A percentile compares a stretch with the other conserved stretches of the same genome.
These are phyloP conservation scores for Thymus quinquecostatus DNA, from an alignment of 257 asterid species.

Conservation along the genomic window DNA sequence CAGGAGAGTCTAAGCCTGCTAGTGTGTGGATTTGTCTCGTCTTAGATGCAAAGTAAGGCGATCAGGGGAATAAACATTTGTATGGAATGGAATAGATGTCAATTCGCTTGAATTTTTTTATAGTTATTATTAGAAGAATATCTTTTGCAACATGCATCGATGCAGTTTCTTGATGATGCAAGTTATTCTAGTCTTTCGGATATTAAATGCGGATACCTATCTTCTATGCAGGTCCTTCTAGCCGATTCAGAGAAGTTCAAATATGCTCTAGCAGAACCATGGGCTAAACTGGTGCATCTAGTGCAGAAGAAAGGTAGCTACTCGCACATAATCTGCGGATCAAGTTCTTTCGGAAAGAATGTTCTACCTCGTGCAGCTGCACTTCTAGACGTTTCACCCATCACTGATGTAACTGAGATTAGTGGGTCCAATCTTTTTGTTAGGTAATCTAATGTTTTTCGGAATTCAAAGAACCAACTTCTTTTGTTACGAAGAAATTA, in stretches of 20 bases:
- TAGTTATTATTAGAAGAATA: not conserved
- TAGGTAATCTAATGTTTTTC: slow-evolving; percentile 53
- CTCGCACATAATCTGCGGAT: slow-evolving; percentile 80
- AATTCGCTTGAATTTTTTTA: slow-evolving; percentile 2
- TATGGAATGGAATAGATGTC: not conserved
- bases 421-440: slow-evolving; percentile 69
- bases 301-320: slow-evolving; percentile 77
- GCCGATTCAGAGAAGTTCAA: slow-evolving; percentile 85
- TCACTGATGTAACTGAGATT: slow-evolving; percentile 81
- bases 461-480: slow-evolving; percentile 15
- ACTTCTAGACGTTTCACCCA: slow-evolving; percentile 88
- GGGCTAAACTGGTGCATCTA: slow-evolving; percentile 80
- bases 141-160: slow-evolving; percentile 2
- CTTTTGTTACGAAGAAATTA: slow-evolving; percentile 12
- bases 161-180: not conserved
- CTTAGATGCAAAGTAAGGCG: slow-evolving; percentile 13
- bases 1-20: slow-evolving; percentile 6
- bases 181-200: not conserved
- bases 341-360: slow-evolving; percentile 94
- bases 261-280: slow-evolving; percentile 85
- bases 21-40: not conserved
- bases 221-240: slow-evolving; percentile 69
- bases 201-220: slow-evolving; percentile 4
- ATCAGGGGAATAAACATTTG: slow-evolving; percentile 2
- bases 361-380: slow-evolving; percentile 98